A percentile compares a stretch with the other conserved stretches of the same genome.
Conservation (phyloP, 73 alveolate genomes). For the Durusdinium trenchii region DNA sequence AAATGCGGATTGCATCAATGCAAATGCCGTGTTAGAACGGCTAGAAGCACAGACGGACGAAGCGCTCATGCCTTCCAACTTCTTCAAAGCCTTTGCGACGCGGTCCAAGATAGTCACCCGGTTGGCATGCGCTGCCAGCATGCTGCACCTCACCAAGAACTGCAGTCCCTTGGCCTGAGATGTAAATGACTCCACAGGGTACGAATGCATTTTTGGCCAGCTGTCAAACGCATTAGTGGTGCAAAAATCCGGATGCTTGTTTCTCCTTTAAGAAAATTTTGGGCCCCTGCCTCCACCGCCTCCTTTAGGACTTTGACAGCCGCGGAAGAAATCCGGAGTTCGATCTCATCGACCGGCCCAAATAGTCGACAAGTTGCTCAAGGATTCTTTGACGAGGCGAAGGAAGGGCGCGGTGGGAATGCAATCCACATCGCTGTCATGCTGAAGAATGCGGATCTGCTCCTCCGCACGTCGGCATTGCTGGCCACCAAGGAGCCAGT, state of each 20-base stretch:
- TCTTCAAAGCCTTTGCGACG: not conserved
- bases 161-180: not conserved
- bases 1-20: no score
- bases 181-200: not conserved
- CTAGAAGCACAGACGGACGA: not conserved
- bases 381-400: not conserved
- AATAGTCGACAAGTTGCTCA: not conserved
- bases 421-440: not conserved
- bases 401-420: not conserved
- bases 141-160: not conserved
- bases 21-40: no score
- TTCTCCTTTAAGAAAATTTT: no score
- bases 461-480: not conserved
- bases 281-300: not conserved
- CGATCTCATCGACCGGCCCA: not conserved
- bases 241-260: no score
- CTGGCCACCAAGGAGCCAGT: not conserved
- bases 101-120: not conserved
- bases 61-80: not conserved
- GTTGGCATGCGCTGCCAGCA: not conserved
- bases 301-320: not conserved
- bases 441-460: not conserved
- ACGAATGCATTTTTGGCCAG: not conserved
- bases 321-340: not conserved
- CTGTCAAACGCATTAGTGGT: not conserved